Evolutionary conservation across 257 asterid genomes (phyloP).

Genomic region (Euphrasia confusa): DNA sequence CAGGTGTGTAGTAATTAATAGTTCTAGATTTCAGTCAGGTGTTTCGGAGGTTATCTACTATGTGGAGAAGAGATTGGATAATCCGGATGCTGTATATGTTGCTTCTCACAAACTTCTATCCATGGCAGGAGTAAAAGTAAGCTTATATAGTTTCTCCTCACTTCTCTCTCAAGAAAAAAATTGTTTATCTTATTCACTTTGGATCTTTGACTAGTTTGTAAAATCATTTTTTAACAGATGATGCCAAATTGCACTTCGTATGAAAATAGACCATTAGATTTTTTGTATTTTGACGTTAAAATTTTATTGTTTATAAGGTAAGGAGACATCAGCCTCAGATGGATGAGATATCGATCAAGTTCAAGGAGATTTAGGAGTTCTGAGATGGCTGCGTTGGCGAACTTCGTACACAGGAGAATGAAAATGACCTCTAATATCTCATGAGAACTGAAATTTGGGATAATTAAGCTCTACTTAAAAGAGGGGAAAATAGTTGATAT

Average conservation of each 20-base stretch:
- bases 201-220: not conserved
- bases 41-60: slow-evolving; percentile 82
- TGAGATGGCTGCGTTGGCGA: slow-evolving; percentile 11
- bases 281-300: slow-evolving; percentile 15
- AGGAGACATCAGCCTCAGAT: slow-evolving; percentile 76
- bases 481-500: too few species aligned
- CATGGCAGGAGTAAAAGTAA: slow-evolving; percentile 82
- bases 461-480: too few species aligned
- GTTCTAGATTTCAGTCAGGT: slow-evolving; percentile 61
- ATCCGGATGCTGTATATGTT: slow-evolving; percentile 52
- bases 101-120: slow-evolving; percentile 83
- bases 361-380: slow-evolving; percentile 46
- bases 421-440: not conserved
- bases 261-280: not conserved
- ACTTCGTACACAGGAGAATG: not conserved
- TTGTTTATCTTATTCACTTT: not conserved
- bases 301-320: slow-evolving; percentile 39
- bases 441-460: too few species aligned
- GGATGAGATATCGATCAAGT: slow-evolving; percentile 59
- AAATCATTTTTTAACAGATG: not conserved
- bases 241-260: not conserved
- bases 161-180: not conserved
- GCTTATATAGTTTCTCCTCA: slow-evolving; percentile 19
- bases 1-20: slow-evolving; percentile 43
- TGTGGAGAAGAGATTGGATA: slow-evolving; percentile 68